Evolutionary conservation across 2,329 filamentous ascomycete genomes (phyloP).

Genomic region (Pseudopyrenochaeta lycopersici): DNA sequence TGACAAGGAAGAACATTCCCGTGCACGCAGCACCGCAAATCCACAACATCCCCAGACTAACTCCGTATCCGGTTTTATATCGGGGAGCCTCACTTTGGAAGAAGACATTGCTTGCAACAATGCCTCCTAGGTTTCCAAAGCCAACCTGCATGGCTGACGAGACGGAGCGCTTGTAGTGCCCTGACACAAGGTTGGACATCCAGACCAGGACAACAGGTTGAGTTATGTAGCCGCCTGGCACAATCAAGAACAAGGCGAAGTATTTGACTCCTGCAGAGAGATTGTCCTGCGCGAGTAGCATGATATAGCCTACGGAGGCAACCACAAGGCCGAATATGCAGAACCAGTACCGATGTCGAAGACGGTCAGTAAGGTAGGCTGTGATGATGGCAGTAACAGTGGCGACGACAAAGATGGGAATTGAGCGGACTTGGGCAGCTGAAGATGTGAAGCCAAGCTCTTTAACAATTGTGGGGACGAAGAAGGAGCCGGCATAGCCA

Average conservation of each 20-base stretch:
- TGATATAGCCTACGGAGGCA: slow-evolving; percentile 63
- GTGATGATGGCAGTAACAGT: slow-evolving; percentile 45
- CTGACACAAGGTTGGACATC: slow-evolving; percentile 66
- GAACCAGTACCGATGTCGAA: slow-evolving; percentile 64
- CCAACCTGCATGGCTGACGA: slow-evolving; percentile 57
- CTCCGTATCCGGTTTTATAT: slow-evolving; percentile 61
- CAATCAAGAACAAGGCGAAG: slow-evolving; percentile 65
- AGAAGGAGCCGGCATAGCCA: slow-evolving; percentile 56
- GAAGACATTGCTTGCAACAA: slow-evolving; percentile 62
- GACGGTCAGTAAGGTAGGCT: slow-evolving; percentile 59
- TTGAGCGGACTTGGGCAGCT: slow-evolving; percentile 48
- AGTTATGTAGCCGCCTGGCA: slow-evolving; percentile 63
- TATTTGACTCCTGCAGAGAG: slow-evolving; percentile 60
- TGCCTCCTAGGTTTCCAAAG: slow-evolving; percentile 61
- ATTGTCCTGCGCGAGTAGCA: slow-evolving; percentile 59
- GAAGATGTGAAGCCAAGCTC: slow-evolving; percentile 51
- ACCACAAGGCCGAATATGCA: slow-evolving; percentile 59
- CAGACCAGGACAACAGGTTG: slow-evolving; percentile 66
- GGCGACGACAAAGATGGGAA: slow-evolving; percentile 52
- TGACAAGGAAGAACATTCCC: slow-evolving; percentile 52
- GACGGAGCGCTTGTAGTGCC: slow-evolving; percentile 66
- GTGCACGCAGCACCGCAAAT: slow-evolving; percentile 56
- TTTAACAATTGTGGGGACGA: slow-evolving; percentile 52
- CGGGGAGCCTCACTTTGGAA: slow-evolving; percentile 54
- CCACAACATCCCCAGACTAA: slow-evolving; percentile 60